Percentiles rank a stretch among this genome's conserved stretches.
Evolutionary conservation across 2,329 filamentous ascomycete genomes (phyloP).

Genomic region (Exophiala dermatitidis): DNA sequence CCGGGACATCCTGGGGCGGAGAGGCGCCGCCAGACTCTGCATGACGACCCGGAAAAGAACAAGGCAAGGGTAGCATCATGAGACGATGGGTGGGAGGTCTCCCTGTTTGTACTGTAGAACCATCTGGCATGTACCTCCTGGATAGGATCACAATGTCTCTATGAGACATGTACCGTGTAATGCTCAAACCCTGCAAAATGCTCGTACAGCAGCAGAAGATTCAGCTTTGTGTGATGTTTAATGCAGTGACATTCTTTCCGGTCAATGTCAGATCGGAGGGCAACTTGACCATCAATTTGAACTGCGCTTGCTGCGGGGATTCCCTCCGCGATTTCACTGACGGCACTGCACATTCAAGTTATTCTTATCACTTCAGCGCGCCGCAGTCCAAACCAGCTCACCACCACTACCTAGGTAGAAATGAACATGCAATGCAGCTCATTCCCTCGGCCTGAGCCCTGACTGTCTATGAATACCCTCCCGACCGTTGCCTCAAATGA

Average conservation of each 20-base stretch:
- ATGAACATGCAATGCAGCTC: background rate
- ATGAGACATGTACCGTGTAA: background rate
- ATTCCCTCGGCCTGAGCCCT: background rate
- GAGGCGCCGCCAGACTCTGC: constrained; percentile 37
- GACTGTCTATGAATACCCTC: background rate
- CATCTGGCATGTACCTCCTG: constrained; percentile 12
- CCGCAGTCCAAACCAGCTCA: background rate
- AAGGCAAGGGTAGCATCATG: constrained; percentile 36
- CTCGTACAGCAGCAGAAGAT: background rate
- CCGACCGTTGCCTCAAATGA: background rate
- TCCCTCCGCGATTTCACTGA: too few species aligned
- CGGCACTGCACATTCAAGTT: too few species aligned
- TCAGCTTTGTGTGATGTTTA: too few species aligned
- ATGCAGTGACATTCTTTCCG: background rate
- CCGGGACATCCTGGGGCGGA: constrained; percentile 32
- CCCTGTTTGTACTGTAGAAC: constrained; percentile 11
- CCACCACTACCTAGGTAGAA: background rate
- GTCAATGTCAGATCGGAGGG: too few species aligned
- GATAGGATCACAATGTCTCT: constrained; percentile 11
- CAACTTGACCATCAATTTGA: too few species aligned
- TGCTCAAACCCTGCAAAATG: background rate
- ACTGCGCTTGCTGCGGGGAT: too few species aligned
- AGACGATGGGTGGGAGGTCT: constrained; percentile 16
- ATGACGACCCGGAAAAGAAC: constrained; percentile 39
- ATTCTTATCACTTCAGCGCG: too few species aligned